A percentile compares a stretch with the other conserved stretches of the same genome.
Evolutionary conservation across 2,329 filamentous ascomycete genomes (phyloP).

Genomic region (Microsporum ferrugineum): DNA sequence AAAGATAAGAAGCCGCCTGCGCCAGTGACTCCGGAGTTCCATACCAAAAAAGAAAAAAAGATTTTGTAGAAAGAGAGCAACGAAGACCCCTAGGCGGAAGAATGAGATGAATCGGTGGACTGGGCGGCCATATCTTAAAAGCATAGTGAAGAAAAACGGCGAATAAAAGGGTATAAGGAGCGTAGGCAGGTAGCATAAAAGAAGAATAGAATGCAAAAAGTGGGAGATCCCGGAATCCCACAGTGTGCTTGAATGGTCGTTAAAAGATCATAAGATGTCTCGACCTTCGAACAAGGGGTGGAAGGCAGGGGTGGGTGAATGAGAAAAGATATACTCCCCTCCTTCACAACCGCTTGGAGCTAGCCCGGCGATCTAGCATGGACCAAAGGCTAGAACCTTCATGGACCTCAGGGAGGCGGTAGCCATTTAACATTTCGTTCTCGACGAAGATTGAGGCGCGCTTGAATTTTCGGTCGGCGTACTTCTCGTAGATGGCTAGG

Average conservation of each 20-base stretch:
- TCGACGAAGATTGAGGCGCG: constrained; percentile 70
- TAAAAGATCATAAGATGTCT: neutral
- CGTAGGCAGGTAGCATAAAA: neutral
- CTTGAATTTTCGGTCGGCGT: constrained; percentile 77
- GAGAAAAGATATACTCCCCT: neutral
- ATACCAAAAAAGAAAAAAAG: constrained; percentile 3
- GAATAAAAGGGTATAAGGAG: constrained; percentile 5
- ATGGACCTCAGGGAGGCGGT: constrained; percentile 36
- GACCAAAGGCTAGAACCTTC: constrained; percentile 5
- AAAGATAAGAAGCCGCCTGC: neutral
- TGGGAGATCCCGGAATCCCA: neutral
- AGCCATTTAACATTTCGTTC: constrained; percentile 54
- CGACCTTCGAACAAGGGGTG: neutral
- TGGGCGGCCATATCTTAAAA: constrained; percentile 1
- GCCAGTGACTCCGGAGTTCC: constrained; percentile 1
- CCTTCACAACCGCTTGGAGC: constrained; percentile 3
- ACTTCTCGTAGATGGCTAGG: constrained; percentile 80
- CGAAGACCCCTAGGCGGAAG: neutral
- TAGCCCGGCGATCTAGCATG: constrained; percentile 2
- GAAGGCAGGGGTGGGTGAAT: constrained; percentile 1
- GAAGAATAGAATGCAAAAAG: neutral
- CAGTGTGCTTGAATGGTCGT: neutral
- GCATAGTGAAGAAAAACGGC: neutral
- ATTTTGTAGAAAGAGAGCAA: neutral
- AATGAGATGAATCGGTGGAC: neutral